These are phyloP conservation scores for Aquilaria yunnanensis DNA, from an alignment of 345 rosid genomes.

Conservation along the genomic window DNA sequence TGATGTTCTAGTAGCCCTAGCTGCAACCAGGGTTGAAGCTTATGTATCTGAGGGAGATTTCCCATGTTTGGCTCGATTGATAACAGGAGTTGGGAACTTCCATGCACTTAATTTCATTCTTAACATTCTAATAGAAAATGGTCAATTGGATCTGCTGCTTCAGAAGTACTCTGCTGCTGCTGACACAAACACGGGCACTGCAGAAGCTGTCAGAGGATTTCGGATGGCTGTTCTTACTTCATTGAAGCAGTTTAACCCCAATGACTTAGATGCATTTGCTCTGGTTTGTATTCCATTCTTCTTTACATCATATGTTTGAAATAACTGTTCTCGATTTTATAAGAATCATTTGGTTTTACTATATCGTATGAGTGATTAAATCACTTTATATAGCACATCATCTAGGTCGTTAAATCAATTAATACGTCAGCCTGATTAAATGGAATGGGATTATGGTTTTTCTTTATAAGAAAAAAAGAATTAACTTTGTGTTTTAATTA, in stretches of 20 bases:
- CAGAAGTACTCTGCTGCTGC: slow-evolving; percentile 92
- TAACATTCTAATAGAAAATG: slow-evolving; percentile 91
- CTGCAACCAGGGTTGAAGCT: slow-evolving; percentile 94
- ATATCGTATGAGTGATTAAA: too few relatives aligned
- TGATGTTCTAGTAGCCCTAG: slow-evolving; percentile 97
- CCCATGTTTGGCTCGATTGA: slow-evolving; percentile 87
- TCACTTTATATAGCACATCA: too few relatives aligned
- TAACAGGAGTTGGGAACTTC: slow-evolving; percentile 95
- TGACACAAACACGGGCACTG: slow-evolving; percentile 65
- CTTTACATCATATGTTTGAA: slow-evolving; percentile 1
- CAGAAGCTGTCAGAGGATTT: slow-evolving; percentile 90
- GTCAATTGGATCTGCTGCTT: slow-evolving; percentile 93
- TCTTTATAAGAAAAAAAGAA: too few relatives aligned
- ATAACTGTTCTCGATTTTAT: neutral
- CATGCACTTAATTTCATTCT: slow-evolving; percentile 93
- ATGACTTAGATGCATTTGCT: slow-evolving; percentile 87
- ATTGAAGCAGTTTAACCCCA: slow-evolving; percentile 84
- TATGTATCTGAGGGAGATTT: slow-evolving; percentile 94
- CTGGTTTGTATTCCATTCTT: slow-evolving; percentile 45
- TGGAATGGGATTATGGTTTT: too few relatives aligned
- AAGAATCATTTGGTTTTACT: too few relatives aligned
- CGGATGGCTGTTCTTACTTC: slow-evolving; percentile 96
- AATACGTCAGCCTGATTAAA: too few relatives aligned
- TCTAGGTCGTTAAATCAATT: too few relatives aligned
- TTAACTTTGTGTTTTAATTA: too few relatives aligned